Base-by-base conservation (phyloP, 345 rosid species). In the Heritiera littoralis region DNA sequence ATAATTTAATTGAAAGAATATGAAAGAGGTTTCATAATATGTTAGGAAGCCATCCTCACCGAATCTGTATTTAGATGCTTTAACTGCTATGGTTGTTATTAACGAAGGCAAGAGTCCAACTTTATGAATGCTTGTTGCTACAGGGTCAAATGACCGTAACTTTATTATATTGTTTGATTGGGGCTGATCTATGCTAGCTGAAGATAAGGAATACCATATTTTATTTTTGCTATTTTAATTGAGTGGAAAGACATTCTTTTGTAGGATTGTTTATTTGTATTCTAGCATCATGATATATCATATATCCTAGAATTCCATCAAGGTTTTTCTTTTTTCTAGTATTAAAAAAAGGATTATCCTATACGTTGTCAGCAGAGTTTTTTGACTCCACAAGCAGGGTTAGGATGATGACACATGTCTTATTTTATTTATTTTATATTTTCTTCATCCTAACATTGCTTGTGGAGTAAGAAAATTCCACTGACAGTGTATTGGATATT, bases 11-110 rank as follows among this genome's bases (percentile, higher is more conserved):
- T 67, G 14, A n/a, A 43, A 18, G 28, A 67, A 43, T 67, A 67
- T 43, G 51, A 9, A 5, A 67, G 51, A 67, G 28, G 46, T 41
- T 45, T 51, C 48, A 41, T 41, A 18, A 66, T 18, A 67, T 67
- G 32, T n/a, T 41, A 43, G 52, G 52, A 66, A 41, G 5, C 71
- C 20, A 66, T 66, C 71, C 71, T 41, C 7, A 1, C 15, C 4
- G 71, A 66, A 18, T 66, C 8, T 5, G 43, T 41, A 66, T 41
- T 65, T 65, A 65, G 69, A 65, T 65, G 46, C 69, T 65, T 65
- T 32, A 65, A 38, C 23, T 1, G 69, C 40, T 65, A 14, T 65
- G 45, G 69, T 60, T 60, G 13, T 38, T 65, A 38, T 65, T 40
- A 35, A 7, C 14, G 69, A 65, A 35, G 69, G 11, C 46, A 38